Conservation (phyloP, 2,329 filamentous ascomycete genomes). For the Apiospora marii region DNA sequence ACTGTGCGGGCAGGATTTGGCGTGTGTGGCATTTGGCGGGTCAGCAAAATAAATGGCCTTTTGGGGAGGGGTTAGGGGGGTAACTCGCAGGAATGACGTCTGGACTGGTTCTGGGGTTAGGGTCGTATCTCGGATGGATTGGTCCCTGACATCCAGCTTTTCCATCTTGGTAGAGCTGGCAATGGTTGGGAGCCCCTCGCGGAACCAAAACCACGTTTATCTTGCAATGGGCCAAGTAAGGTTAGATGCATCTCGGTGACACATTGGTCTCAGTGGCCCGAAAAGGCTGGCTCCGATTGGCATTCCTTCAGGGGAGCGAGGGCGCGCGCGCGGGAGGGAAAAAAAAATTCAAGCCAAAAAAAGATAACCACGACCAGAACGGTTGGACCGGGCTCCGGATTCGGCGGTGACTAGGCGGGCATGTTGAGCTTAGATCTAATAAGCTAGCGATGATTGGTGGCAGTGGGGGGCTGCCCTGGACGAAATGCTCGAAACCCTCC, state of each 20-base stretch:
- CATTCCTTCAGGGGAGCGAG: background rate
- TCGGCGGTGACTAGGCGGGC: conserved; percentile 15
- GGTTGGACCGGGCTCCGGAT: conserved; percentile 2
- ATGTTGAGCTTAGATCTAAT: conserved; percentile 9
- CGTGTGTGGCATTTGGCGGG: conserved; percentile 11
- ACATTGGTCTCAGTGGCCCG: background rate
- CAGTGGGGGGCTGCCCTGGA: background rate
- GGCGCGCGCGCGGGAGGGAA: background rate
- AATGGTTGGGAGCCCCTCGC: too few species aligned
- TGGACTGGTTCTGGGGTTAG: background rate
- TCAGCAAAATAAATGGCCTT: background rate
- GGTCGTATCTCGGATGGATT: conserved; percentile 6
- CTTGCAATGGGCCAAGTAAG: background rate
- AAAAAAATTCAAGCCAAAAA: background rate
- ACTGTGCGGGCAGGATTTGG: conserved; percentile 4
- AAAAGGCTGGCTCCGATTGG: conserved; percentile 6
- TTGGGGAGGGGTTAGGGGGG: background rate
- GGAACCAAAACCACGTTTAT: background rate
- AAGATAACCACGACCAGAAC: conserved; percentile 8
- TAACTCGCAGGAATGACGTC: conserved; percentile 13
- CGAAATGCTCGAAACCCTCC: background rate
- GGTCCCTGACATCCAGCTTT: background rate
- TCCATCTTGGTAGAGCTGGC: background rate
- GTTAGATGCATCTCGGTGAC: conserved; percentile 6
- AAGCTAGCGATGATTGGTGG: background rate